Evolutionary conservation across 1,284 basidiomycete genomes (phyloP), one percentile per base, ranked within the genome.

Genomic region (Malassezia yamatoensis): DNA sequence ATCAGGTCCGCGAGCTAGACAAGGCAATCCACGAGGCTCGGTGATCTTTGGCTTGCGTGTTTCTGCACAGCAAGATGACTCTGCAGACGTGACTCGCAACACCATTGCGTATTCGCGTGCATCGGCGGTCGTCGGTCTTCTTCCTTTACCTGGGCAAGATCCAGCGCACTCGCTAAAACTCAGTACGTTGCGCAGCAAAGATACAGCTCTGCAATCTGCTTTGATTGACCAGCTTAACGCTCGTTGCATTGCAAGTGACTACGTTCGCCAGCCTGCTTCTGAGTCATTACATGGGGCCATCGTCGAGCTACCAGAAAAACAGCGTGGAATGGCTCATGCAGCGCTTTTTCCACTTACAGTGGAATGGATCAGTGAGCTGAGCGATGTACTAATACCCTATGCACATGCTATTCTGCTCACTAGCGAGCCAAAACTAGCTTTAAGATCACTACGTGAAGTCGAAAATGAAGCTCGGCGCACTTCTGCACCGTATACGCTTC

Each of bases 11-110:
- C 55, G 55, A 12, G 40, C 50, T 4, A 38, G 45, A 15, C 44
- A 58, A 33, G 55, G 55, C 39, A 58, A 58, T 18, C 50, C 51
- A 1, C n/a, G 43, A 6, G 55, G 55, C 20, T 29, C 49, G 8
- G 33, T 51, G 16, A 41, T 52, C 10, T 18, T 53, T 20, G 45
- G 49, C 40, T 38, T 53, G 32, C 55, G 53, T 12, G 34, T 39
- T 29, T 33, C 36, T 13, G 11, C 8, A 1, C 18, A n/a, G 2
- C 32, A 18, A 1, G 32, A 32, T 13, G 36, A 15, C 15, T 39
- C 44, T 7, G 24, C 50, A 6, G 51, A 45, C 3, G 50, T 39
- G 8, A 34, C 44, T 35, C 50, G 51, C 33, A 36, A 9, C 16
- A 39, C 29, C 18, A 37, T 58, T 13, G 55, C 50, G 3, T 47